Evolutionary conservation across 2,329 filamentous ascomycete species (phyloP), one percentile per base, ranked within the genome.

Genomic region (Fusarium poae): DNA sequence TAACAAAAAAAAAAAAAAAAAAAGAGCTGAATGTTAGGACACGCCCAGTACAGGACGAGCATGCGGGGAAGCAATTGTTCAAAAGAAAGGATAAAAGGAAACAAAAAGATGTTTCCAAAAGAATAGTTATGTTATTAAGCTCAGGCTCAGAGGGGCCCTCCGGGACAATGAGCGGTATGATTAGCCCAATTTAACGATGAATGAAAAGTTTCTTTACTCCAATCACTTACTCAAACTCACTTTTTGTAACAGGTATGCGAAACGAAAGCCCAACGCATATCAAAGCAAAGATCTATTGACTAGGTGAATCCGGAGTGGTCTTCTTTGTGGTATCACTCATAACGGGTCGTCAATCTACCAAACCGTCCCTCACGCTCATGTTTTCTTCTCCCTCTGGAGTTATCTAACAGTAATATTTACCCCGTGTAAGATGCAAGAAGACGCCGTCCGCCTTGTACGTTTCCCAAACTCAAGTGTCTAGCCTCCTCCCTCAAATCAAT

Each of bases 221-320:
- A 63, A 65, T 62, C 21, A 44, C 63, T 37, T 45, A 21, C 62
- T 40, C 45, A 20, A 42, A 20, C 9, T 37, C 9, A 20, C 15
- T 39, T 18, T 20, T 3, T 20, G 5, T 16, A 20, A 37, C 10
- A 12, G 2, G 30, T 6, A 6, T 25, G 18, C 6, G 12, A 37
- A 27, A 50, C 20, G 10, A 20, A 37, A 16, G 27, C 44, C 13
- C 25, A 48, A 49, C 50, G 29, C 21, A 51, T 63, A 49, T 62
- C 63, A 52, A 72, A 73, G 67, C 66, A 74, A 74, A 65, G 62
- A 65, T 74, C 67, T 74, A 73, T 71, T 73, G 72, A 72, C 69
- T 65, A 67, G 63, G 65, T 70, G 67, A 50, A 65, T 74, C 72
- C 63, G 69, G 72, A 74, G 72, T 74, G 72, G 63, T 71, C 58